Evolutionary conservation across 768 basidiomycete species (phyloP).

Genomic region (Lentinula sp.): DNA sequence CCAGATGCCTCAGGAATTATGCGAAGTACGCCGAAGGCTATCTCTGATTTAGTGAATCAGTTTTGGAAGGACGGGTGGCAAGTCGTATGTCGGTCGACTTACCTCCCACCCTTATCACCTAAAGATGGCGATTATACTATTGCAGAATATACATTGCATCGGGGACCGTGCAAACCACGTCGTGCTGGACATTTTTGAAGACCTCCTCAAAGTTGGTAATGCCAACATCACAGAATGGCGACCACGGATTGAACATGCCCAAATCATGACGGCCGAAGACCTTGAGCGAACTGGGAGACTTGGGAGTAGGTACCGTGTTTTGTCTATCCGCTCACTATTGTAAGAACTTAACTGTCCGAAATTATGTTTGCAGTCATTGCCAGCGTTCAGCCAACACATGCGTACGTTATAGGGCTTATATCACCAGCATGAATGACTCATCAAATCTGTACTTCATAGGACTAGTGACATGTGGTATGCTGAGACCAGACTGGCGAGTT

Average conservation of each 20-base stretch:
- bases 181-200: slow-evolving; percentile 80
- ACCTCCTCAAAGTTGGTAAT: slow-evolving; percentile 33
- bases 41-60: slow-evolving; percentile 47
- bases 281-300: slow-evolving; percentile 62
- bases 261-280: slow-evolving; percentile 74
- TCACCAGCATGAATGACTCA: neutral
- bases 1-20: slow-evolving; percentile 68
- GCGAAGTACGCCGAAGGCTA: slow-evolving; percentile 44
- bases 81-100: slow-evolving; percentile 48
- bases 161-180: slow-evolving; percentile 85
- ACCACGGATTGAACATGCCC: slow-evolving; percentile 89
- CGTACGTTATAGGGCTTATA: slow-evolving; percentile 36
- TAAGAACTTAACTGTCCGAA: too few relatives aligned
- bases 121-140: neutral
- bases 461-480: slow-evolving; percentile 94
- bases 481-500: slow-evolving; percentile 63
- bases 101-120: neutral
- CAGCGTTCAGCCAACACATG: slow-evolving; percentile 92
- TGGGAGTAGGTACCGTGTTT: slow-evolving; percentile 48
- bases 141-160: slow-evolving; percentile 82
- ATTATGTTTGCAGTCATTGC: slow-evolving; percentile 60
- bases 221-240: slow-evolving; percentile 45
- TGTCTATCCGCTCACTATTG: neutral
- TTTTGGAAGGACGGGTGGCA: slow-evolving; percentile 79
- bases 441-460: slow-evolving; percentile 23